Conservation (phyloP, 2,329 filamentous ascomycete species). For the Penicillium thymicola region DNA sequence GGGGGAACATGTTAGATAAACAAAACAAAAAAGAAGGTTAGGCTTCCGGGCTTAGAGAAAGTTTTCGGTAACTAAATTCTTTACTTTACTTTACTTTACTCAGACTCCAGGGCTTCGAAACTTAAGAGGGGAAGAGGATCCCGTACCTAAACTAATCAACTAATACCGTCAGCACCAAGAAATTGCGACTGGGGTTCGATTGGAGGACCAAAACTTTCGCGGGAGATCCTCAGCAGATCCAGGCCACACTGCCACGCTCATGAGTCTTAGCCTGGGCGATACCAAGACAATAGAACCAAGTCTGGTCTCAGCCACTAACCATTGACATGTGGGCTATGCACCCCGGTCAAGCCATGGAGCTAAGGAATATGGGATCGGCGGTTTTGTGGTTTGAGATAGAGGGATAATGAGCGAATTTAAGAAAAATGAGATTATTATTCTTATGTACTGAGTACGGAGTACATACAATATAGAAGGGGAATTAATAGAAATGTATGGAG, state of each 20-base stretch:
- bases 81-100: constrained; percentile 8
- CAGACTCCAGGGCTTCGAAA: neutral
- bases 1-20: constrained; percentile 3
- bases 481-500: neutral
- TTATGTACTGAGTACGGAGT: neutral
- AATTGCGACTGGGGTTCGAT: constrained; percentile 17
- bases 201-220: constrained; percentile 30
- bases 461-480: neutral
- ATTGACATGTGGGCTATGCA: constrained; percentile 7
- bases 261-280: neutral
- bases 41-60: constrained; percentile 18
- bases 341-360: constrained; percentile 4
- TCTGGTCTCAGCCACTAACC: neutral
- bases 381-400: constrained; percentile 4
- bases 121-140: constrained; percentile 19
- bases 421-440: neutral
- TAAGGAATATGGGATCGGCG: constrained; percentile 4
- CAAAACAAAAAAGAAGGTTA: constrained; percentile 14
- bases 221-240: constrained; percentile 40
- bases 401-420: neutral
- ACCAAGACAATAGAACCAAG: neutral
- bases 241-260: constrained; percentile 11
- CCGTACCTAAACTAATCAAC: constrained; percentile 17
- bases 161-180: neutral
- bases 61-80: constrained; percentile 26